Evolutionary conservation across 2,329 filamentous ascomycete genomes (phyloP), one percentile per base, ranked within the genome.

Genomic region (Talaromyces islandicus): DNA sequence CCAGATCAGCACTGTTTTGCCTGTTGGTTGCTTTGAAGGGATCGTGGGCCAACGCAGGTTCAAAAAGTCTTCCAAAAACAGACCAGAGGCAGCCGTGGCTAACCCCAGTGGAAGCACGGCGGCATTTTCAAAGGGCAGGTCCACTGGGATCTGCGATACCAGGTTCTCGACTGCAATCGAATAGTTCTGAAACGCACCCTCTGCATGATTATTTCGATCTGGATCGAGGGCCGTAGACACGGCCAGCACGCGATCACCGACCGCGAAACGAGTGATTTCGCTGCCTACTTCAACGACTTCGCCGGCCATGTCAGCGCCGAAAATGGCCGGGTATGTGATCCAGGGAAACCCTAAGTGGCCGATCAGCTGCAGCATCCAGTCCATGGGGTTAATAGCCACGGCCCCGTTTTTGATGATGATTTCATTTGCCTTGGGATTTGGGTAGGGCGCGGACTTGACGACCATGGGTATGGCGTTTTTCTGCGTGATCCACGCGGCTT

Each of bases 1-100:
- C 79, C 80, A 83, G n/a, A 83, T 67, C 4, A 83, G 63, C 0
- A 78, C 58, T 17, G 71, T 65, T 62, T 77, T 68, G 14, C 70
- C 70, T 3, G 65, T 68, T 9, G 66, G 30, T 14, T 25, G 12
- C 59, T 60, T 25, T n/a, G 60, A 53, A 1, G 59, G 56, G 3
- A 58, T 27, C 6, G 59, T 48, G 1, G 62, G 61, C 50, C 62
- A 50, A 5, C 62, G 56, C 3, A 71, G 60, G 5, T 52, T 64
- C 4, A 69, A 57, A 4, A 63, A 56, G 3, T 65, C 65, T 30
- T 67, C 62, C 38, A 67, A 59, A 54, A 69, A 72, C n/a, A 71
- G 46, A 12, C 65, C 67, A 17, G 51, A 56, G 19, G 64, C 57
- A 9, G 68, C 68, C 5, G 70, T 71, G 1, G 67, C 64, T 6